Conservation (phyloP, 1,139 yeast species). For the Hyphopichia burtonii region DNA sequence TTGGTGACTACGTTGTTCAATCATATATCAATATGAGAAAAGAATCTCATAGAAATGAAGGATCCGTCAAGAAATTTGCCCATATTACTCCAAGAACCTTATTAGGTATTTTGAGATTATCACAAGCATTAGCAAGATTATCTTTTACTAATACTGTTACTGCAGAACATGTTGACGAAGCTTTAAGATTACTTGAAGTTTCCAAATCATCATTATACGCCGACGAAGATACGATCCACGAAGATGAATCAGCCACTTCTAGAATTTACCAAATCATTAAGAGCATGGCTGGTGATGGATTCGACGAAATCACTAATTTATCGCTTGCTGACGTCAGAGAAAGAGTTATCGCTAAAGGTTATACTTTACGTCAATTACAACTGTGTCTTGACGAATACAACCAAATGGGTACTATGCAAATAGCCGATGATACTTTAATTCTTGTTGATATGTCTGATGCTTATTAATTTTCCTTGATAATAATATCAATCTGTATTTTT, state of each 20-base stretch:
- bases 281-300: slow-evolving; percentile 48
- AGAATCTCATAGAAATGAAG: slow-evolving; percentile 79
- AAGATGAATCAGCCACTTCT: slow-evolving; percentile 53
- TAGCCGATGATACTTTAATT: not conserved
- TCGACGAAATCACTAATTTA: slow-evolving; percentile 38
- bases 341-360: slow-evolving; percentile 80
- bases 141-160: slow-evolving; percentile 74
- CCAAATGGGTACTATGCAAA: not conserved
- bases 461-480: not conserved
- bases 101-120: slow-evolving; percentile 84
- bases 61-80: slow-evolving; percentile 71
- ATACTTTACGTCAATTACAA: slow-evolving; percentile 73
- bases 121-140: slow-evolving; percentile 92
- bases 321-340: slow-evolving; percentile 61
- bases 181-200: slow-evolving; percentile 79
- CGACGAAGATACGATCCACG: slow-evolving; percentile 48
- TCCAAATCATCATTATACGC: slow-evolving; percentile 77
- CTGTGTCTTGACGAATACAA: slow-evolving; percentile 72
- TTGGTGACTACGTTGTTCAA: slow-evolving; percentile 84
- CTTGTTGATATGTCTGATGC: not conserved
- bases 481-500: not conserved
- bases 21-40: slow-evolving; percentile 91
- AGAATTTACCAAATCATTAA: slow-evolving; percentile 63
- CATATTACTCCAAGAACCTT: slow-evolving; percentile 96
- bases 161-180: slow-evolving; percentile 90